Conservation (phyloP, 2,329 filamentous ascomycete species). For the Colletotrichum somersetense region DNA sequence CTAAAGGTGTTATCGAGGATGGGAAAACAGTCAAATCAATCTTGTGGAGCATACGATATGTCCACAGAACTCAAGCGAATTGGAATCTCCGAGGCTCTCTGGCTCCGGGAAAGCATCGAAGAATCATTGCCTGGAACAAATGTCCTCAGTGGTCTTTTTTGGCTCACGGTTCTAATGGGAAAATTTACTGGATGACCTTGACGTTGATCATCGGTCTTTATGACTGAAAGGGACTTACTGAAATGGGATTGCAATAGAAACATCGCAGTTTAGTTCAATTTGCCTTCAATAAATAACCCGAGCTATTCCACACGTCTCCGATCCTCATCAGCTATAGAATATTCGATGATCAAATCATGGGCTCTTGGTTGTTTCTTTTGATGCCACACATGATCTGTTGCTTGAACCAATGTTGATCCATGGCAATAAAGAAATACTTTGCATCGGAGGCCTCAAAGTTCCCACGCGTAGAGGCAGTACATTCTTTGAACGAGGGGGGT, state of each 20-base stretch:
- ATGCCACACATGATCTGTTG: not conserved
- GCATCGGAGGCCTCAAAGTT: not conserved
- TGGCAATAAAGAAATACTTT: not conserved
- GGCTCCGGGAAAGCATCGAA: no score
- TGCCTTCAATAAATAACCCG: not conserved
- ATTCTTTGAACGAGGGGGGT: no score
- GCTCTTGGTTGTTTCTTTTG: not conserved
- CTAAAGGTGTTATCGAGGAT: no score
- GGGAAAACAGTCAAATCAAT: no score
- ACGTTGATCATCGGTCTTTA: no score
- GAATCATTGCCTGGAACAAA: no score
- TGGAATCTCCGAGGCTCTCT: no score
- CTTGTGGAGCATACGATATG: no score
- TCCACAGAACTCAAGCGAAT: no score
- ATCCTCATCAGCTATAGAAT: not conserved
- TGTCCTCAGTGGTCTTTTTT: no score
- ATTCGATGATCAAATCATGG: not conserved
- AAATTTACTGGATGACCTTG: not conserved
- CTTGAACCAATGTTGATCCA: not conserved
- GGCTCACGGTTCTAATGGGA: not conserved
- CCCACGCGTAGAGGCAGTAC: no score
- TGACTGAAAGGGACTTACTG: not conserved
- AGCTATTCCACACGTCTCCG: not conserved
- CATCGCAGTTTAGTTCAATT: no score
- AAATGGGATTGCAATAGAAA: not conserved